Base-by-base conservation (phyloP, 108 stramenopile genomes). In the Epithemia pelagica region DNA sequence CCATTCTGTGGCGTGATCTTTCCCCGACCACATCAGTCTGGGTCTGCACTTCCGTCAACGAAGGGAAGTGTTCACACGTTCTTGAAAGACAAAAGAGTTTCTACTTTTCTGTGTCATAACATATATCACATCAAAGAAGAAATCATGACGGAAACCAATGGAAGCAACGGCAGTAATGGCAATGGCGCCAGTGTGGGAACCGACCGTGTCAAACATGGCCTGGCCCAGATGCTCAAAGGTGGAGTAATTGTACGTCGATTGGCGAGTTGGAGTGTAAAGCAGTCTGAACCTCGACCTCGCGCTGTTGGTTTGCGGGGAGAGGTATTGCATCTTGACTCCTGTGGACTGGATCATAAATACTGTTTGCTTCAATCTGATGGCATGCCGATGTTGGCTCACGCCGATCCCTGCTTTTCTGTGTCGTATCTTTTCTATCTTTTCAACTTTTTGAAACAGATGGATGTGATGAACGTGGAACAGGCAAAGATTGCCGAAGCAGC, bases 141-240 rank as follows among this genome's bases (percentile, higher is more conserved):
- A 24, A 69, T 22, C n/a, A 66, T 68, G 75, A 56, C 64, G 25
- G 72, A 63, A 64, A 61, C 62, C 57, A 83, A 83, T 37, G 78
- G 78, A 71, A 83, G 72, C 56, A 61, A 67, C 37, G 67, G 59
- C 46, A 73, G 76, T 22, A 79, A 74, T 68, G 76, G 71, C 5
- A 61, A 58, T 52, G 75, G 74, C 31, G 28, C 67, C 15, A 54
- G 59, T 58, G 76, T 89, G 28, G 95, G 97, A 55, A 96, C 94
- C 7, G 69, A 67, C 73, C 89, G 87, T 24, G 97, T 98, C 28
- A 98, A 98, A 75, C 84, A 87, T 68, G 97, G 97, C 59, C 78
- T 98, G 30, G 97, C 97, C 0, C 92, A 96, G 69, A 98, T 98
- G 97, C 83, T 98, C 70, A 98, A 98, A 83, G 97, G 97, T 15